Base-by-base conservation (phyloP, 768 basidiomycete genomes). In the Mrakia hoshinonis region DNA sequence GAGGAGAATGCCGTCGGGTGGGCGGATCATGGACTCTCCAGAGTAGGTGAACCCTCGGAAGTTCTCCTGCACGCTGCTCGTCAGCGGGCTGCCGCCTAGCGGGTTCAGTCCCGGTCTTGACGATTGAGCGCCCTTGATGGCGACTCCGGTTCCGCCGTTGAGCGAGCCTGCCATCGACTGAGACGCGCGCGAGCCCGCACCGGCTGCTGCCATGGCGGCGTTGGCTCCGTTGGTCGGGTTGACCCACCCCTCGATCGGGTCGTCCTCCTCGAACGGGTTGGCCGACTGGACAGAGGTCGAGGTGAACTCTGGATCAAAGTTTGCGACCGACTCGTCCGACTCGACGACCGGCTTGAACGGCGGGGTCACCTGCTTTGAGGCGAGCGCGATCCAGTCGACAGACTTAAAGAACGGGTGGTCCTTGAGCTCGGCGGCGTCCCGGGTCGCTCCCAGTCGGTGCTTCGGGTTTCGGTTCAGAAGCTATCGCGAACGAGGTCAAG, bases 291-390 rank as follows among this genome's bases (percentile, higher is more conserved):
- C 83, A 78, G 95, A 89, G n/a, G 91, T 89, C 31, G 87, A 85
- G 4, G 96, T 99, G 81, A 99, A 99, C 81, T 97, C 93, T 36
- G 92, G 91, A 79, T 99, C 96, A 77, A 99, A 99, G 82, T 97
- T 97, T 74, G 87, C 87, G n/a, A 92, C 92, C 20, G 89, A 92
- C 81, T 99, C 96, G 82, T 99, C 96, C 22, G 92, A 95, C 80
- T 97, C 94, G 74, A 99, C 96, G 73, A 89, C 84, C 29, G 96
- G 96, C 79, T 97, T 98, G 84, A 98, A 99, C 1, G 96, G 96
- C 4, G 96, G 95, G 0, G 93, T 91, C 55, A 93, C 87, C 77
- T 95, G 90, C 78, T 95, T 94, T 74, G 83, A 84, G 29, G 87
- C 85, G 48, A 99, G 85, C 0, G 90, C 48, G 34, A 84, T 82